Base-by-base conservation (phyloP, 441 rosid species). In the Populus trichocarpa region DNA sequence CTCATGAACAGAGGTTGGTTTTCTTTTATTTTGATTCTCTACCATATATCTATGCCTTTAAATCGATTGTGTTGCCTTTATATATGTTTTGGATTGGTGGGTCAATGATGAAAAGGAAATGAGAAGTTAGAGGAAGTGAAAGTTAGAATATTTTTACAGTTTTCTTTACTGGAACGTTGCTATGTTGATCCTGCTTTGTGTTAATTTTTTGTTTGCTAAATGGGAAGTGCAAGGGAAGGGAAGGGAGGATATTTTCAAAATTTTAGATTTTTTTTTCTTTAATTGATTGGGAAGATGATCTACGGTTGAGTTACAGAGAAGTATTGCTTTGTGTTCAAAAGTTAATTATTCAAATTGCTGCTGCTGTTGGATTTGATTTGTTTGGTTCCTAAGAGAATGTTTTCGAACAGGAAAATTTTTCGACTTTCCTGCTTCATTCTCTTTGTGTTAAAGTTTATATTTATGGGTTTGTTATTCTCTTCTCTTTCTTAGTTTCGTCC, bases 1-100 rank as follows among this genome's bases (percentile, higher is more conserved):
- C 32, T 30, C 32, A 30, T 30, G 32, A 30, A 30, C 32, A 30
- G 32, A 30, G 96, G 87, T 73, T 64, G 1, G 20, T 69, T 68
- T 4, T 26, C 8, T 10, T 9, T 8, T 30, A 6, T 11, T 23
- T 25, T 23, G 10, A 14, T 53, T 53, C 8, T 53, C 22, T 53
- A 53, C 61, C 61, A 53, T 53, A 53, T 53, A 16, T 18, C 22
- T 53, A 6, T 53, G 61, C 8, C n/a, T 16, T 53, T 53, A 40
- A 50, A 50, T 50, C 22, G n/a, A 22, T 28, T 72, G 75, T 38
- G 35, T 14, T 72, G 40, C 32, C 10, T 71, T 20, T 4, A 30
- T 7, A 66, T 28, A 1, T 26, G 35, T n/a, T 30, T 32, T 30
- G 35, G 71, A 69, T 53, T 53, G 61, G n/a, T 18, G 61, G 22